These are phyloP conservation scores for Phytophthora brassicae DNA, from an alignment of 352 stramenopile genomes.

Conservation along the genomic window DNA sequence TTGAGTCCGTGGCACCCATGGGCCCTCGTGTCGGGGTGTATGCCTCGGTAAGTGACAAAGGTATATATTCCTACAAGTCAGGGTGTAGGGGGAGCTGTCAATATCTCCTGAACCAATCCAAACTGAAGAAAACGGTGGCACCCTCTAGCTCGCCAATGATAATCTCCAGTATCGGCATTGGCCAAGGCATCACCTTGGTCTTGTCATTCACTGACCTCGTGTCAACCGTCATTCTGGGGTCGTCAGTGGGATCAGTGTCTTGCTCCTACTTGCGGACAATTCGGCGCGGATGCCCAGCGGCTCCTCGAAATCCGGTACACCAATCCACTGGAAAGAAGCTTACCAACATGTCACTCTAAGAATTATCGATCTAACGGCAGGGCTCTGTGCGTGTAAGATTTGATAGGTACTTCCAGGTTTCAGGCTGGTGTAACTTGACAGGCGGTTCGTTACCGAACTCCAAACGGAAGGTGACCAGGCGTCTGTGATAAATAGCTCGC, in stretches of 20 bases:
- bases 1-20: not conserved
- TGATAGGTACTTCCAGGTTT: not conserved
- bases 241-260: conserved; percentile 1
- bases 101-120: conserved; percentile 33
- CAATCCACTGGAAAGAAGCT: not conserved
- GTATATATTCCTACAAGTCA: conserved; percentile 19
- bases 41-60: conserved; percentile 23
- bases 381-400: not conserved
- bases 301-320: conserved; percentile 7
- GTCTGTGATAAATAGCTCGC: not conserved
- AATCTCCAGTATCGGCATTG: conserved; percentile 16
- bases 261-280: conserved; percentile 12
- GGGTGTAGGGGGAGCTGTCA: conserved; percentile 25
- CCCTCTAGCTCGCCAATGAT: conserved; percentile 12
- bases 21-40: not conserved
- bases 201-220: conserved; percentile 19
- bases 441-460: conserved; percentile 14
- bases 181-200: conserved; percentile 26
- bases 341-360: not conserved
- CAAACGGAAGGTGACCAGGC: conserved; percentile 7
- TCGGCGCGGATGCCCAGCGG: conserved; percentile 11
- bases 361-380: conserved; percentile 1
- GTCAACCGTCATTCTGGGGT: conserved; percentile 31
- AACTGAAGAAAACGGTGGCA: conserved; percentile 14
- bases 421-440: conserved; percentile 7